These are phyloP conservation scores for Danielia reshetovae DNA, from an alignment of 805 yeast genomes.

Conservation along the genomic window DNA sequence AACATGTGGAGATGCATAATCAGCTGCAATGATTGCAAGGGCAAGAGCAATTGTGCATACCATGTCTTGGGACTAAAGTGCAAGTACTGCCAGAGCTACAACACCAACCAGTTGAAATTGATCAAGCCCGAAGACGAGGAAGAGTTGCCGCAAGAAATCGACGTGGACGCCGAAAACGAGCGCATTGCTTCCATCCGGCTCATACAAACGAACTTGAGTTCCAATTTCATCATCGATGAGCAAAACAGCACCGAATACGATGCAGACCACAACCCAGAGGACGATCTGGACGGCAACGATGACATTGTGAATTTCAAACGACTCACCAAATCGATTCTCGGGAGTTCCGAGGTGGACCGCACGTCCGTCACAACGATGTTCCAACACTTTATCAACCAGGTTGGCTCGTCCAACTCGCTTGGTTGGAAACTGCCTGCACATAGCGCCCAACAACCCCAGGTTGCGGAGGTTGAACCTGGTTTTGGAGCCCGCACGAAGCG, in stretches of 20 bases:
- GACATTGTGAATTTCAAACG: slow-evolving; percentile 24
- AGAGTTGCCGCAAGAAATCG: slow-evolving; percentile 12
- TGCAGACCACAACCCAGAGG: slow-evolving; percentile 19
- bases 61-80: slow-evolving; percentile 88
- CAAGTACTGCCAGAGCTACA: slow-evolving; percentile 81
- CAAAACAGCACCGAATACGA: slow-evolving; percentile 16
- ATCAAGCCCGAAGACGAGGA: slow-evolving; percentile 60
- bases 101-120: slow-evolving; percentile 69
- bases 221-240: slow-evolving; percentile 34
- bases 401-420: too few species aligned
- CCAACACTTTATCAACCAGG: slow-evolving; percentile 33
- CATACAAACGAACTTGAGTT: slow-evolving; percentile 31
- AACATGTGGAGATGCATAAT: slow-evolving; percentile 70
- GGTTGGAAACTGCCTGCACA: too few species aligned
- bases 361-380: slow-evolving; percentile 33
- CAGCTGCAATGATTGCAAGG: slow-evolving; percentile 83
- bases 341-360: slow-evolving; percentile 20
- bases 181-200: slow-evolving; percentile 25
- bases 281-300: slow-evolving; percentile 18
- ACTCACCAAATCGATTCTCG: slow-evolving; percentile 16
- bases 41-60: slow-evolving; percentile 68
- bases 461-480: too few species aligned
- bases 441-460: too few species aligned
- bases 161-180: slow-evolving; percentile 11
- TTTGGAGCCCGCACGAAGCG: too few species aligned